These are phyloP conservation scores for Grammothele lineata DNA, from an alignment of 768 basidiomycete species.

Conservation along the genomic window DNA sequence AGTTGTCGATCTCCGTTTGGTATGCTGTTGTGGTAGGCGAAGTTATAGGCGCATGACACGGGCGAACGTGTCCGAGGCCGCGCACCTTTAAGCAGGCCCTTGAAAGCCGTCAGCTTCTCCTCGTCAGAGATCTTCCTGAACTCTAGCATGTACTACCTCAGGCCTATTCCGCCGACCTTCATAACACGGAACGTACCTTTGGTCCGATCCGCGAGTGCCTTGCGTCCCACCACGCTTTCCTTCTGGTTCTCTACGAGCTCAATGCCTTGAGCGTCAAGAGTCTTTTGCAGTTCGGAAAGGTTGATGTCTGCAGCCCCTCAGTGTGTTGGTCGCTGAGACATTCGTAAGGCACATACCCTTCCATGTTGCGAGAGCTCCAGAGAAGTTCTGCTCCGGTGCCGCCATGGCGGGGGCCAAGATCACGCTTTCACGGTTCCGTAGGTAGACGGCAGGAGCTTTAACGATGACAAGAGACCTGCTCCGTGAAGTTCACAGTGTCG, in stretches of 20 bases:
- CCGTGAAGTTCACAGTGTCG: neutral
- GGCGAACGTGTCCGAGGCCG: neutral
- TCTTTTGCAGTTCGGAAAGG: constrained; percentile 87
- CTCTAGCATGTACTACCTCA: constrained; percentile 44
- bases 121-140: constrained; percentile 94
- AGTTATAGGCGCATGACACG: too few species aligned
- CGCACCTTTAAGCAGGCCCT: constrained; percentile 82
- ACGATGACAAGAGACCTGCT: constrained; percentile 6
- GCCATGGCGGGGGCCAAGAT: neutral
- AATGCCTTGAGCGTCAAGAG: constrained; percentile 86
- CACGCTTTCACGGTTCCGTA: too few species aligned
- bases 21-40: constrained; percentile 64
- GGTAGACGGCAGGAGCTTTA: too few species aligned
- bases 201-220: constrained; percentile 91
- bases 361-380: constrained; percentile 90
- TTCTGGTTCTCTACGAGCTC: constrained; percentile 99
- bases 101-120: constrained; percentile 85
- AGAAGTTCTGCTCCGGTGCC: constrained; percentile 73
- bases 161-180: neutral
- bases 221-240: constrained; percentile 91
- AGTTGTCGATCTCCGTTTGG: constrained; percentile 92
- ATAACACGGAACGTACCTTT: constrained; percentile 57
- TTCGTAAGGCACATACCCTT: constrained; percentile 50
- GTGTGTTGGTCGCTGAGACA: neutral
- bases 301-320: constrained; percentile 61